Conservation (phyloP, 306 rosid species). For the Acacia crassicarpa region DNA sequence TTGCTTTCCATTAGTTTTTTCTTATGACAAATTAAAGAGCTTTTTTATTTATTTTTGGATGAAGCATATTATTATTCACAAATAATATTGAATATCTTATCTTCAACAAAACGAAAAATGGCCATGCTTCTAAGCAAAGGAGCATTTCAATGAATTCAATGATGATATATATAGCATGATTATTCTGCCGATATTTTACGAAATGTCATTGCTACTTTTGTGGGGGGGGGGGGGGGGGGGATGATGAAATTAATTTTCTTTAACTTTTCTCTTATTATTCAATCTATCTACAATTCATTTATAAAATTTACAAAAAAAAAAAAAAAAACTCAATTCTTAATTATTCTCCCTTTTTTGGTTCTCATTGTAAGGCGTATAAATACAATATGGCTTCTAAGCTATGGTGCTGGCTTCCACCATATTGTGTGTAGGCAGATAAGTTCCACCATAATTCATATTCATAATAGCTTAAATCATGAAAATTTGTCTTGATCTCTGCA, state of each 20-base stretch:
- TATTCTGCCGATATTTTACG: background rate
- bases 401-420: background rate
- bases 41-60: background rate
- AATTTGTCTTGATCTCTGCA: background rate
- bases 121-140: conserved; percentile 5
- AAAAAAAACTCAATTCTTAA: background rate
- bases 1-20: background rate
- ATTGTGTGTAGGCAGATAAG: background rate
- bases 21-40: background rate
- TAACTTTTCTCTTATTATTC: background rate
- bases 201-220: background rate
- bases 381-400: background rate
- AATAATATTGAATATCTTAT: background rate
- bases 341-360: background rate
- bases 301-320: background rate
- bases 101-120: background rate
- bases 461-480: background rate
- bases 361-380: background rate
- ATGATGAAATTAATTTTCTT: background rate
- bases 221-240: too few relatives aligned
- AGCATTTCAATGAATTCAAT: background rate
- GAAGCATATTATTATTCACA: background rate
- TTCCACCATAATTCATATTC: background rate
- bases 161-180: background rate
- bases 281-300: background rate